Evolutionary conservation across 768 basidiomycete species (phyloP).

Genomic region (Naematelia encephala): DNA sequence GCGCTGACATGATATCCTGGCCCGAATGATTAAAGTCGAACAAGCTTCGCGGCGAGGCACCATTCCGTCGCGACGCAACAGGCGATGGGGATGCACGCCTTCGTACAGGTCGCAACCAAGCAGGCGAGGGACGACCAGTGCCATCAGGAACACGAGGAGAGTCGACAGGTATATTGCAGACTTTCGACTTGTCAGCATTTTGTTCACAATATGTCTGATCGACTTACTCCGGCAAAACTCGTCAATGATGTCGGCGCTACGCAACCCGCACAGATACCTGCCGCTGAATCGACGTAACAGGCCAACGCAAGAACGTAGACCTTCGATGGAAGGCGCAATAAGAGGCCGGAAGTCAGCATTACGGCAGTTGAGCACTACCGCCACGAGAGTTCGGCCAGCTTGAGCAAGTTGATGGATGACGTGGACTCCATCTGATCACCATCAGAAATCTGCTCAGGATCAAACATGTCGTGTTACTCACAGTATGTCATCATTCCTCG

Average conservation of each 20-base stretch:
- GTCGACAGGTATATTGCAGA: conserved; percentile 78
- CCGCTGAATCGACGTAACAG: conserved; percentile 84
- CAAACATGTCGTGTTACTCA: conserved; percentile 54
- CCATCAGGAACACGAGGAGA: conserved; percentile 59
- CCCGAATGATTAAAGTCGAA: conserved; percentile 1
- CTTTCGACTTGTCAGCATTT: conserved; percentile 52
- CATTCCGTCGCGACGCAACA: conserved; percentile 6
- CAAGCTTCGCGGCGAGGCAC: conserved; percentile 13
- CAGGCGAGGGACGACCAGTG: conserved; percentile 57
- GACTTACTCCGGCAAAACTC: conserved; percentile 81
- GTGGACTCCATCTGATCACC: conserved; percentile 74
- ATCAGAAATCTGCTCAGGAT: neutral
- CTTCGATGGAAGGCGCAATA: conserved; percentile 77
- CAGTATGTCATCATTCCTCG: conserved; percentile 91
- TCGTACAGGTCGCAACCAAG: conserved; percentile 85
- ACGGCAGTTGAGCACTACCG: conserved; percentile 81
- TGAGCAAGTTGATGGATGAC: conserved; percentile 94
- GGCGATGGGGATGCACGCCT: conserved; percentile 53
- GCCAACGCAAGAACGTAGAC: conserved; percentile 79
- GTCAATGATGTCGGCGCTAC: conserved; percentile 89
- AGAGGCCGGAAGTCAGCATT: conserved; percentile 70
- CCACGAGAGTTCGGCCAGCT: conserved; percentile 84
- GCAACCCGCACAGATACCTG: conserved; percentile 83
- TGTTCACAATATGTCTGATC: neutral
- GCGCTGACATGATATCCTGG: conserved; percentile 30